Percentiles rank a stretch among this genome's conserved stretches.
Conservation (phyloP, 192 early-diverging fungal genomes). For the Backusella psychrophila region DNA sequence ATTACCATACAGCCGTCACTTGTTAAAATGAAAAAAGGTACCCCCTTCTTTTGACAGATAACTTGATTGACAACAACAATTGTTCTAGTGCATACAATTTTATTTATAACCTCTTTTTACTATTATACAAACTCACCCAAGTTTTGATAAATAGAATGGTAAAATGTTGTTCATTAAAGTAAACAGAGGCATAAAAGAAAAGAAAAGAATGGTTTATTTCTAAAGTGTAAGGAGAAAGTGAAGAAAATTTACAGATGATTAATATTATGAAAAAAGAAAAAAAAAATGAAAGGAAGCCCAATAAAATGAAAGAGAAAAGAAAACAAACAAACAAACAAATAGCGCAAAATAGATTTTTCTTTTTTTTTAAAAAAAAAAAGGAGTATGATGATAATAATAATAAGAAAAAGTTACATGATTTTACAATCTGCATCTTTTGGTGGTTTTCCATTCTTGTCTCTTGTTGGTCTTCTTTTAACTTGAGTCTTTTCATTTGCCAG, state of each 20-base stretch:
- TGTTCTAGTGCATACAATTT: no score
- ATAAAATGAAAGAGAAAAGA: background rate
- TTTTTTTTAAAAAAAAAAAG: background rate
- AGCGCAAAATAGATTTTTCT: background rate
- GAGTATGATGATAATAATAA: background rate
- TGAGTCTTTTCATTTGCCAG: slow-evolving; percentile 48
- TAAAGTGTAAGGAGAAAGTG: background rate
- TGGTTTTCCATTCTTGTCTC: slow-evolving; percentile 24
- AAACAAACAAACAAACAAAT: background rate
- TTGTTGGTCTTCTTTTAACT: slow-evolving; percentile 20
- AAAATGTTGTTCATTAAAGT: no score
- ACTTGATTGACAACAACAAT: no score
- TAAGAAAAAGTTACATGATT: slow-evolving; percentile 19
- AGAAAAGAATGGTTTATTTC: background rate
- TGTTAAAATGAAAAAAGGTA: no score
- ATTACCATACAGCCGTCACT: no score
- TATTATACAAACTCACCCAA: no score
- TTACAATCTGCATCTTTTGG: slow-evolving; percentile 31
- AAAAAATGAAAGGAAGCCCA: background rate
- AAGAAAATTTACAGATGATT: background rate
- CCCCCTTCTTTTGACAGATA: no score
- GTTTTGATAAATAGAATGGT: no score
- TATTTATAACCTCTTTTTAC: no score
- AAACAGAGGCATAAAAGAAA: background rate
- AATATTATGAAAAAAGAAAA: background rate